Conservation (phyloP, 306 rosid genomes). For the Erythrophleum fordii region DNA sequence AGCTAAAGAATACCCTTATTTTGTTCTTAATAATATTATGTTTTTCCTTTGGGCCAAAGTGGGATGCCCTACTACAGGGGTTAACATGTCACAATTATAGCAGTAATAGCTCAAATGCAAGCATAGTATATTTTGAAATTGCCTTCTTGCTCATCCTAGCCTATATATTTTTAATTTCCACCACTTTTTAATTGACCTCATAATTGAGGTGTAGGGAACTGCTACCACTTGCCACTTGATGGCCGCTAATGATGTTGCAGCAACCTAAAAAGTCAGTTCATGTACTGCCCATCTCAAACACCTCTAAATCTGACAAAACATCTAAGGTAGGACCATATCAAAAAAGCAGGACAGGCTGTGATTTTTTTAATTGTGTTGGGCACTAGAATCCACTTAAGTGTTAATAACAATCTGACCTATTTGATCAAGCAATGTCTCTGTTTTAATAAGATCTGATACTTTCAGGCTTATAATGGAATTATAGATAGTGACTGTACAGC, state of each 20-base stretch:
- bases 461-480: slow-evolving; percentile 16
- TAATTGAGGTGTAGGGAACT: neutral
- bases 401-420: slow-evolving; percentile 8
- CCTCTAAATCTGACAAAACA: slow-evolving; percentile 26
- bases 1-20: neutral
- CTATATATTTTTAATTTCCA: neutral
- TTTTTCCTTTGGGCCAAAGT: neutral
- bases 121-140: neutral
- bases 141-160: neutral
- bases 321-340: slow-evolving; percentile 8
- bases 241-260: slow-evolving; percentile 9
- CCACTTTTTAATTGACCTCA: neutral
- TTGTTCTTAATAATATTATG: neutral
- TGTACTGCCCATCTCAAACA: slow-evolving; percentile 7
- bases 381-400: neutral
- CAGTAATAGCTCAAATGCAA: neutral
- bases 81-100: neutral
- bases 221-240: slow-evolving; percentile 12
- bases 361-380: neutral
- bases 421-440: neutral
- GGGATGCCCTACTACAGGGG: neutral
- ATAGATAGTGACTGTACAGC: neutral
- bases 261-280: slow-evolving; percentile 15
- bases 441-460: neutral
- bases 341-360: neutral